A percentile compares a stretch with the other conserved stretches of the same genome.
phyloP scores from a whole-genome alignment of 306 rosid species.

The Senna siamea region DNA sequence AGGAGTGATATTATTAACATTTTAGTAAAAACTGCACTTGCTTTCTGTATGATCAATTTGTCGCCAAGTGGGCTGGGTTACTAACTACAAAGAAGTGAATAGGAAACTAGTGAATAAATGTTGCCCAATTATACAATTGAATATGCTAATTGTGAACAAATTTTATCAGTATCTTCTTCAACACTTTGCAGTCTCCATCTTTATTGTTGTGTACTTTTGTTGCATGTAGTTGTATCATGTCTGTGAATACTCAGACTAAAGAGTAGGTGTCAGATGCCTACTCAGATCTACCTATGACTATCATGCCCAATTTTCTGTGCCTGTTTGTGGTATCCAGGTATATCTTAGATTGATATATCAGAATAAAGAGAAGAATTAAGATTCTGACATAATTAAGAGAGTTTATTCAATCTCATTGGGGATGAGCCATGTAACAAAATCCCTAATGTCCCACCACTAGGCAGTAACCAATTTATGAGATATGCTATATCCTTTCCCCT shows the following conservation, averaged over 20 bases:
- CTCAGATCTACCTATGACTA: background rate
- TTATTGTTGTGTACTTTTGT: background rate
- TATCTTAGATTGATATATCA: background rate
- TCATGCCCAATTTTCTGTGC: background rate
- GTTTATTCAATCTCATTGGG: background rate
- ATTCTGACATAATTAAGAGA: constrained; percentile 1
- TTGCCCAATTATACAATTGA: background rate
- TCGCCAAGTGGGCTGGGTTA: background rate
- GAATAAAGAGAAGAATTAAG: background rate
- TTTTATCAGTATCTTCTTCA: constrained; percentile 1
- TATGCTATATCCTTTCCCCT: constrained; percentile 3
- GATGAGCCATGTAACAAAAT: background rate
- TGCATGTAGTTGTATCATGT: background rate
- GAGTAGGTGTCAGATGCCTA: constrained; percentile 16
- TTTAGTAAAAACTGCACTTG: background rate
- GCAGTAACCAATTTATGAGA: constrained; percentile 18
- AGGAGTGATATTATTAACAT: background rate
- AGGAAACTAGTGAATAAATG: background rate
- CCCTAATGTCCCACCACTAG: background rate
- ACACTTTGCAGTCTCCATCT: constrained; percentile 7
- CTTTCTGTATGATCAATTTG: background rate
- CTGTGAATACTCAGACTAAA: constrained; percentile 19
- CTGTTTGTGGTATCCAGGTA: background rate
- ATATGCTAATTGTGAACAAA: background rate
- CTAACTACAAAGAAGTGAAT: background rate